Evolutionary conservation across 352 stramenopile genomes (phyloP), one percentile per base, ranked within the genome.

Genomic region (Phytopythium helicoides): DNA sequence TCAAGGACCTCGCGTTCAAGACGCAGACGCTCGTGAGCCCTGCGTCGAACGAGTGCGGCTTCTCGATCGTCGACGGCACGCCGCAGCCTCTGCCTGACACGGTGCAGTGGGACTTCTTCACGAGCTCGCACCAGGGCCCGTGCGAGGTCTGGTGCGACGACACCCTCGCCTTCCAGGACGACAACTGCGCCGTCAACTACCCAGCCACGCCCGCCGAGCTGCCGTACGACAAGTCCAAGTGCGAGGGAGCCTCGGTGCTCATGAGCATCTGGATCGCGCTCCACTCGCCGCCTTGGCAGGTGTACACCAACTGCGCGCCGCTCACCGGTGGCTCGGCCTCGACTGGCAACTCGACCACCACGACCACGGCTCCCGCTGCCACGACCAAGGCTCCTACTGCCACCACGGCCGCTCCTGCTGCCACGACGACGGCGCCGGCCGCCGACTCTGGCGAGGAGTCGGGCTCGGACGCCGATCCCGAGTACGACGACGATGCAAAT

Each of bases 131-230:
- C 37, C 55, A 76, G 25, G 72, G 72, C n/a, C 72, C 72, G 16
- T 80, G 66, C 15, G 72, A 83, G 49, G 50, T 80, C 42, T 83
- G 72, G 69, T 80, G 68, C 44, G 72, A 83, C 51, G 63, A 80
- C 23, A 60, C 42, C 23, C 46, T 71, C 6, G 68, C 60, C 14
- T 83, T 77, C 45, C 51, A 56, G 45, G 63, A 80, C 53, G 45
- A 71, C 11, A 73, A 80, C 57, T 77, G 66, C 50, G 65, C 69
- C 12, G 55, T 62, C 11, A 65, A 76, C 52, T 66, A 68, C 34
- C 58, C 66, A 5, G 54, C 52, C 4, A 48, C 44, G 5, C 62
- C 68, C 0, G 71, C 64, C 0, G 55, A 54, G 21, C 59, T 83
- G 22, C 66, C 63, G 33, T 81, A 79, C 54, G 64, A 83, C 38